A percentile compares a stretch with the other conserved stretches of the same genome.
These are phyloP conservation scores for Neocallimastix lanati DNA, from an alignment of 192 early-diverging fungal genomes.

Conservation along the genomic window DNA sequence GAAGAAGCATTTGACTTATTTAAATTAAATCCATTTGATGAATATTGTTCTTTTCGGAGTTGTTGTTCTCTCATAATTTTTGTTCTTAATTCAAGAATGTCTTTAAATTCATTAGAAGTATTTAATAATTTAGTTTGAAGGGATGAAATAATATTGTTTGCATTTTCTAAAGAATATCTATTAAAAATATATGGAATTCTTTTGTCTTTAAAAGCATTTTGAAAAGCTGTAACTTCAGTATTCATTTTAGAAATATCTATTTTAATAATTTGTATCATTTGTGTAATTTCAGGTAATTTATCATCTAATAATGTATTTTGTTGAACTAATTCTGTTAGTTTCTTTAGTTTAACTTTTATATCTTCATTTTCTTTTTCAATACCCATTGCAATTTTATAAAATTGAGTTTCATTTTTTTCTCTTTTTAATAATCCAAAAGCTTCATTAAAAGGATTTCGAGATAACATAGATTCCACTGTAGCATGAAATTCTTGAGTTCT, in stretches of 20 bases:
- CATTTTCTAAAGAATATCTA: constrained; percentile 70
- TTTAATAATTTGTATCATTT: background rate
- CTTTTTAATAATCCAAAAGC: background rate
- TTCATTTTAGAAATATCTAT: background rate
- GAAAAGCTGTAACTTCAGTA: background rate
- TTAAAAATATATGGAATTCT: constrained; percentile 2
- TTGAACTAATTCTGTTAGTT: background rate
- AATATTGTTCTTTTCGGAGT: constrained; percentile 73
- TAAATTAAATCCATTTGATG: background rate
- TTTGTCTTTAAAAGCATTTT: background rate
- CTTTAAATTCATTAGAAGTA: constrained; percentile 80
- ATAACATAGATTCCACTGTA: constrained; percentile 51
- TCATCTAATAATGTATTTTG: background rate
- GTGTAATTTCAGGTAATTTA: background rate
- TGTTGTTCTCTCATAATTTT: constrained; percentile 90
- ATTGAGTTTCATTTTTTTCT: background rate
- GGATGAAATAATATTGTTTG: constrained; percentile 72
- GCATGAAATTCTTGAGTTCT: constrained; percentile 73
- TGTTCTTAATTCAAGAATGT: constrained; percentile 83
- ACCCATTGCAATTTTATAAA: background rate
- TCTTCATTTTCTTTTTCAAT: background rate
- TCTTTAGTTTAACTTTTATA: background rate
- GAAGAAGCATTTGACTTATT: background rate
- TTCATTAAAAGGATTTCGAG: constrained; percentile 7
- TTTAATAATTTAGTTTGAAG: constrained; percentile 80